Percentiles rank a stretch among this genome's conserved stretches.
Conservation (phyloP, 78 protist genomes). For the Speleostelium caveatum region DNA sequence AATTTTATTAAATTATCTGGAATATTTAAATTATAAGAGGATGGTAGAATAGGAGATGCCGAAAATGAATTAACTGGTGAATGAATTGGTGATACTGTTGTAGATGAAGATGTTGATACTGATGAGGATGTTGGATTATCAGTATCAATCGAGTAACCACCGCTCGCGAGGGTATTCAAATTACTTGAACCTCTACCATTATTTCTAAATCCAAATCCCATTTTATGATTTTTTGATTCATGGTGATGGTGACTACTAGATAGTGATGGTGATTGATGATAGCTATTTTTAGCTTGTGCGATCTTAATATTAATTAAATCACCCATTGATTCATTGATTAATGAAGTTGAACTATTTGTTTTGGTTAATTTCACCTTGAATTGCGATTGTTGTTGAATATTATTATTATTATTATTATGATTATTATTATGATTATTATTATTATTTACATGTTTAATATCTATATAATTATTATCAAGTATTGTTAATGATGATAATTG, state of each 20-base stretch:
- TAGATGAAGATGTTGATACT: conserved; percentile 2
- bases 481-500: background rate
- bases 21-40: conserved; percentile 26
- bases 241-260: conserved; percentile 12
- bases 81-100: background rate
- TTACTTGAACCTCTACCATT: conserved; percentile 25
- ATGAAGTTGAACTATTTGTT: conserved; percentile 5
- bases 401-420: conserved; percentile 7
- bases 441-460: conserved; percentile 4
- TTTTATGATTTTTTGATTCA: conserved; percentile 1
- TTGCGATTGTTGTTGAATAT: background rate
- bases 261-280: conserved; percentile 23
- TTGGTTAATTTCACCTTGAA: background rate
- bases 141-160: too few relatives aligned
- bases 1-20: too few relatives aligned
- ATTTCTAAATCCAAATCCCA: conserved; percentile 74
- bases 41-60: conserved; percentile 12
- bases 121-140: conserved; percentile 49
- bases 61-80: background rate
- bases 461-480: background rate
- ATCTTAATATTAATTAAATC: too few relatives aligned
- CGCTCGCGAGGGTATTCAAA: conserved; percentile 14
- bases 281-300: background rate
- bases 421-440: conserved; percentile 2
- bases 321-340: too few relatives aligned